Evolutionary conservation across 345 rosid species (phyloP).

Genomic region (Gossypium australe): DNA sequence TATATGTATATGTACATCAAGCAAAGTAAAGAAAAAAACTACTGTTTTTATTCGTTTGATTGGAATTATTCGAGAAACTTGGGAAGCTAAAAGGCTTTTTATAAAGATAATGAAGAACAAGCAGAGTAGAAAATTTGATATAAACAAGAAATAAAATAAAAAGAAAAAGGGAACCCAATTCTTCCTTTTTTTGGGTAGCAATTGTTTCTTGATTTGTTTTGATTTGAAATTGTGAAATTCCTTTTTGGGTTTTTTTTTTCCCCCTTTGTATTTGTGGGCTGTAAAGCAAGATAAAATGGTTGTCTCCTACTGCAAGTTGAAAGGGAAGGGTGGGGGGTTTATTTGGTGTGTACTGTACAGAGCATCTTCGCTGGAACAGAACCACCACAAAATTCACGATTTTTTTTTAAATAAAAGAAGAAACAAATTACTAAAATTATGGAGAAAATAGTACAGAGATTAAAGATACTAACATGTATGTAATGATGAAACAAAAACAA

Average conservation of each 20-base stretch:
- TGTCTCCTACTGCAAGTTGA: constrained; percentile 56
- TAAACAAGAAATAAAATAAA: background rate
- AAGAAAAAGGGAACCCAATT: background rate
- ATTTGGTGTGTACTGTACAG: constrained; percentile 28
- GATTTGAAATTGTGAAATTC: background rate
- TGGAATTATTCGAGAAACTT: background rate
- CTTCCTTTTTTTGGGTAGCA: background rate
- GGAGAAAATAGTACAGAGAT: background rate
- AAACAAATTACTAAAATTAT: too few relatives aligned
- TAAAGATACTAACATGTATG: background rate
- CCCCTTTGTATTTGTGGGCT: constrained; percentile 31
- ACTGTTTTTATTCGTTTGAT: constrained; percentile 20
- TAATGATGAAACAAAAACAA: background rate
- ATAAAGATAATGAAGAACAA: background rate
- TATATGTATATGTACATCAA: constrained; percentile 11
- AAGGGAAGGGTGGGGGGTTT: constrained; percentile 13
- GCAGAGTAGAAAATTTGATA: constrained; percentile 7
- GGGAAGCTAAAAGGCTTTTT: background rate
- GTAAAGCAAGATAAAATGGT: constrained; percentile 39
- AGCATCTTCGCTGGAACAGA: constrained; percentile 26
- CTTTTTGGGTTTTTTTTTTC: background rate
- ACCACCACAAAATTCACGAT: background rate
- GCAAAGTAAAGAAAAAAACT: constrained; percentile 16
- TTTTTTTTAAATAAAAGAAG: too few relatives aligned
- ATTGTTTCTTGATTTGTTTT: background rate